phyloP scores from a whole-genome alignment of 2,329 filamentous ascomycete genomes.

The Teratosphaeria viscida region DNA sequence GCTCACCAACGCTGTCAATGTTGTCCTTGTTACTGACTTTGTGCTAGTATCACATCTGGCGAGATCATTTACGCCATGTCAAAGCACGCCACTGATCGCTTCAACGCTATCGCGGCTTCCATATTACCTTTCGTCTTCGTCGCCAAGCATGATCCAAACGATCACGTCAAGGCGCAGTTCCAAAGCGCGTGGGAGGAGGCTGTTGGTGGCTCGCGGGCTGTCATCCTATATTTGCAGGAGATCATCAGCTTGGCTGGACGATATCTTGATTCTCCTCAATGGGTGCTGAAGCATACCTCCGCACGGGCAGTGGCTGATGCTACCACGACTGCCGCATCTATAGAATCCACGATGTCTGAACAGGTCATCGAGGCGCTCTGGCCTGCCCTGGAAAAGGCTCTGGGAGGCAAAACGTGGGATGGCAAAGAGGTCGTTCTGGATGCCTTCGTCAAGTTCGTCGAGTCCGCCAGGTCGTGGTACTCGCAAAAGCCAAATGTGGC shows the following conservation, averaged over 20 bases:
- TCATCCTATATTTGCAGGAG: constrained; percentile 74
- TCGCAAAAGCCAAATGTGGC: constrained; percentile 48
- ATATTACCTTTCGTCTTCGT: constrained; percentile 83
- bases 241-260: constrained; percentile 59
- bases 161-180: constrained; percentile 70
- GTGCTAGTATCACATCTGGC: constrained; percentile 57
- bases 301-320: constrained; percentile 71
- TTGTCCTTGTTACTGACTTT: background rate
- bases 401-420: constrained; percentile 83
- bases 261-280: constrained; percentile 69
- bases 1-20: background rate
- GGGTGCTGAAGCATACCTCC: constrained; percentile 82
- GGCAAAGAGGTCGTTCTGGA: constrained; percentile 80
- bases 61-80: constrained; percentile 76
- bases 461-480: constrained; percentile 51
- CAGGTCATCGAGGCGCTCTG: constrained; percentile 45
- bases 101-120: constrained; percentile 62
- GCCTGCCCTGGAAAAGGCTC: constrained; percentile 70
- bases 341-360: constrained; percentile 46
- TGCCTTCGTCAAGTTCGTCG: constrained; percentile 68
- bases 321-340: constrained; percentile 48
- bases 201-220: constrained; percentile 71
- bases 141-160: constrained; percentile 73
- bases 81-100: constrained; percentile 81
- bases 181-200: constrained; percentile 82